Percentiles rank a stretch among this genome's conserved stretches.
phyloP scores from a whole-genome alignment of 257 asterid genomes.

The Misopates orontium region DNA sequence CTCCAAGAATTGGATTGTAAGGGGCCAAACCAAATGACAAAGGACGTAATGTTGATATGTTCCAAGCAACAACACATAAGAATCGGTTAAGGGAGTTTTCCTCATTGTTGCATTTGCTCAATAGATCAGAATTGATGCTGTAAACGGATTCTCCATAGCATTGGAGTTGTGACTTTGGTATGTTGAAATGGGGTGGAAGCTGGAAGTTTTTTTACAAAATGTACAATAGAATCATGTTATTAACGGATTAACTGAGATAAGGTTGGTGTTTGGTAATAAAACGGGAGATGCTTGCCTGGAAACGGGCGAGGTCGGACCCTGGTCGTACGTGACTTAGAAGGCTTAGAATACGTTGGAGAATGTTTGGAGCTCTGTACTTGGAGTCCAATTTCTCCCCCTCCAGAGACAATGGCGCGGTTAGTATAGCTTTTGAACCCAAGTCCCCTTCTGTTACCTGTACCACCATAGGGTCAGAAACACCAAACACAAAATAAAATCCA shows the following conservation, averaged over 20 bases:
- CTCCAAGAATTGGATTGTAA: slow-evolving; percentile 88
- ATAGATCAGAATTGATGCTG: slow-evolving; percentile 42
- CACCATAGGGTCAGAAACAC: not conserved
- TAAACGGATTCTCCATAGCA: slow-evolving; percentile 76
- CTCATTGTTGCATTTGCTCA: slow-evolving; percentile 54
- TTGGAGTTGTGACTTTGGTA: slow-evolving; percentile 92
- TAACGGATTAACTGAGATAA: not conserved
- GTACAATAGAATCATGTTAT: not conserved
- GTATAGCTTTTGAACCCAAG: slow-evolving; percentile 33
- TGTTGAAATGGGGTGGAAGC: slow-evolving; percentile 89
- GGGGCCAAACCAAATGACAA: slow-evolving; percentile 81
- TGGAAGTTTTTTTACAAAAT: slow-evolving; percentile 29
- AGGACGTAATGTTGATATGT: slow-evolving; percentile 70
- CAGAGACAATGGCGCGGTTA: slow-evolving; percentile 65
- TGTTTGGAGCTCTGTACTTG: slow-evolving; percentile 60
- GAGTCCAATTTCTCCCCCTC: slow-evolving; percentile 48
- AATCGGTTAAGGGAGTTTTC: slow-evolving; percentile 53
- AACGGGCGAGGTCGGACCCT: slow-evolving; percentile 79
- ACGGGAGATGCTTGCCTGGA: slow-evolving; percentile 54
- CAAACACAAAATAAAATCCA: not conserved
- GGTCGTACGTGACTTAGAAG: slow-evolving; percentile 52
- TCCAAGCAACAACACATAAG: slow-evolving; percentile 72
- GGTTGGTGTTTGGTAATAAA: not conserved
- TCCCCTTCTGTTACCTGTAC: slow-evolving; percentile 44
- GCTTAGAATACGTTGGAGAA: slow-evolving; percentile 63